Conservation (phyloP, 495 filamentous ascomycete genomes). For the Penicillium desertorum region DNA sequence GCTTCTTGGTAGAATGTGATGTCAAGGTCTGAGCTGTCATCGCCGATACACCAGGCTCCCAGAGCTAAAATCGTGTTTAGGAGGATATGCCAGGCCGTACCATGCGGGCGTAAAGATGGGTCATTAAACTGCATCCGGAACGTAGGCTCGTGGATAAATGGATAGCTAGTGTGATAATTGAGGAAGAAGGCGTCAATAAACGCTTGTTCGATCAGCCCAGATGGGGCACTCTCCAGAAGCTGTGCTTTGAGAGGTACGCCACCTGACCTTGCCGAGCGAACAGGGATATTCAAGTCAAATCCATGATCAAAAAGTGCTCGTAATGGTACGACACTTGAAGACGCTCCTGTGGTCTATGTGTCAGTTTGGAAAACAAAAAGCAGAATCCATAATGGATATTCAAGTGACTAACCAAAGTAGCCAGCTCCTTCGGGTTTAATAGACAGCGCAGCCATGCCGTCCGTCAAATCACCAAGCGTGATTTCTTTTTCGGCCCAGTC, state of each 20-base stretch:
- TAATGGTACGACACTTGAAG: constrained; percentile 49
- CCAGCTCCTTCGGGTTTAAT: constrained; percentile 51
- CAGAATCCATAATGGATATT: neutral
- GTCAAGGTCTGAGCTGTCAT: constrained; percentile 50
- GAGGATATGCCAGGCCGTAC: constrained; percentile 53
- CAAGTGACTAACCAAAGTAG: constrained; percentile 44
- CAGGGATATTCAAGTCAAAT: constrained; percentile 46
- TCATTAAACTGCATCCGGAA: constrained; percentile 56
- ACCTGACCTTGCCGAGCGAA: constrained; percentile 35
- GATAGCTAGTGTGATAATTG: constrained; percentile 55
- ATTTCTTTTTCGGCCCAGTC: constrained; percentile 53
- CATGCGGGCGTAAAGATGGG: constrained; percentile 49
- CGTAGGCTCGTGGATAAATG: constrained; percentile 54
- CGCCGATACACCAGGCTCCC: constrained; percentile 53
- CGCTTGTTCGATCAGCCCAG: constrained; percentile 45
- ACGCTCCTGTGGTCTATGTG: constrained; percentile 32
- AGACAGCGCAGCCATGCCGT: constrained; percentile 55
- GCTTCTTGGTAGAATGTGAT: constrained; percentile 50
- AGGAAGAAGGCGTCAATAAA: constrained; percentile 55
- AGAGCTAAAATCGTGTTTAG: constrained; percentile 53
- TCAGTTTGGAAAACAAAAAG: constrained; percentile 13
- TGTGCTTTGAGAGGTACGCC: constrained; percentile 42
- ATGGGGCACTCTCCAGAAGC: constrained; percentile 43
- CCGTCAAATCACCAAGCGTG: constrained; percentile 45
- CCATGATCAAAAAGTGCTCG: constrained; percentile 47